Conservation (phyloP, 139 green algal species). For the Haematococcus lacustris region DNA sequence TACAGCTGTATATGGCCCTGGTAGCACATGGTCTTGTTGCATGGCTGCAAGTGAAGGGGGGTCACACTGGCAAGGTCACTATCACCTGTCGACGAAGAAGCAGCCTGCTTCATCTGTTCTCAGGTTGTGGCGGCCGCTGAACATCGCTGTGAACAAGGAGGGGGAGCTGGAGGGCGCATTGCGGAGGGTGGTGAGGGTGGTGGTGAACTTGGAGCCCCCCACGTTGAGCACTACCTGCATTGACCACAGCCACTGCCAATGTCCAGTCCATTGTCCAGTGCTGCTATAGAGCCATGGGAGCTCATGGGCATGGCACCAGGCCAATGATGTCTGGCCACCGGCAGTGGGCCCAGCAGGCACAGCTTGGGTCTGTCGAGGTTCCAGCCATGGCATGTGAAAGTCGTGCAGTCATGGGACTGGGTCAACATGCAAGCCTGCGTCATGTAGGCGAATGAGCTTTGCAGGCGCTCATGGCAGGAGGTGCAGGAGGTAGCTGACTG, state of each 20-base stretch:
- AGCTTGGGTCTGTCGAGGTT: neutral
- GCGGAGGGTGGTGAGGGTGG: slow-evolving; percentile 55
- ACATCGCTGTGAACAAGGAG: slow-evolving; percentile 67
- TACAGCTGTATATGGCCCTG: too few relatives aligned
- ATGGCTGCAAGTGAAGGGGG: too few relatives aligned
- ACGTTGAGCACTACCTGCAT: slow-evolving; percentile 55
- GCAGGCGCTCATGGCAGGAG: neutral
- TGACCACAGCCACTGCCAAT: neutral
- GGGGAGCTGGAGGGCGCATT: slow-evolving; percentile 38
- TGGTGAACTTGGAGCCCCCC: slow-evolving; percentile 55
- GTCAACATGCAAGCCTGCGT: neutral
- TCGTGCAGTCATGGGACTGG: neutral
- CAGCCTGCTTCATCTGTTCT: slow-evolving; percentile 33
- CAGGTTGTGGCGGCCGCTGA: slow-evolving; percentile 42
- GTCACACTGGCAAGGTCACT: too few relatives aligned
- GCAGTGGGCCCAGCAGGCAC: neutral
- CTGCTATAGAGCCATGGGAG: neutral
- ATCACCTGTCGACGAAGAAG: slow-evolving; percentile 50
- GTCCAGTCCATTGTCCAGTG: neutral
- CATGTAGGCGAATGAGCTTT: too few relatives aligned
- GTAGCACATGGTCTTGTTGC: too few relatives aligned
- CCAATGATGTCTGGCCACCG: neutral
- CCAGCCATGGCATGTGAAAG: neutral
- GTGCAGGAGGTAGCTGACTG: too few relatives aligned
- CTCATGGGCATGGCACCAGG: neutral